Percentiles rank a stretch among this genome's conserved stretches.
phyloP scores from a whole-genome alignment of 805 yeast species.

The Tetrapisispora fleetii region DNA sequence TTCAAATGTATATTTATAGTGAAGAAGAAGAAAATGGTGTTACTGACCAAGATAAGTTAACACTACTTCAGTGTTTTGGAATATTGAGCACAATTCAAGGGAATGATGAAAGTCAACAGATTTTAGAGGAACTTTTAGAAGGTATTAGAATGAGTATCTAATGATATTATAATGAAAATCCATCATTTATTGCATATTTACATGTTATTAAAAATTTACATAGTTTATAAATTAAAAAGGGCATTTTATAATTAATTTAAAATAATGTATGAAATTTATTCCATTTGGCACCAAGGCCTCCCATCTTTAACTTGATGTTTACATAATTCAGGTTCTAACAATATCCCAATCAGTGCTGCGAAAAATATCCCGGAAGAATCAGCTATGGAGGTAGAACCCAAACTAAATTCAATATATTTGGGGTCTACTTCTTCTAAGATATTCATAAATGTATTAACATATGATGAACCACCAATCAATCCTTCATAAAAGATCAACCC shows the following conservation, averaged over 20 bases:
- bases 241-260: background rate
- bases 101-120: constrained; percentile 44
- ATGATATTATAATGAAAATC: background rate
- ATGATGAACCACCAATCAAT: constrained; percentile 79
- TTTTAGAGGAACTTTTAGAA: constrained; percentile 44
- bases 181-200: background rate
- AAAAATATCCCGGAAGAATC: constrained; percentile 77
- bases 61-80: constrained; percentile 54
- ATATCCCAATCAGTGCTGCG: constrained; percentile 68
- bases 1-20: constrained; percentile 26
- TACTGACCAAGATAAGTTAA: constrained; percentile 34
- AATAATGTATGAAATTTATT: constrained; percentile 11
- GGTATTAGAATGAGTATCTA: constrained; percentile 30
- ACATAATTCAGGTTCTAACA: constrained; percentile 69
- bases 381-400: constrained; percentile 77
- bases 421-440: constrained; percentile 51
- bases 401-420: constrained; percentile 52
- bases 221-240: background rate
- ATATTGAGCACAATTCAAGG: constrained; percentile 44
- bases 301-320: constrained; percentile 59
- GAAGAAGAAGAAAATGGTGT: constrained; percentile 33
- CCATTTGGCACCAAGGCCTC: constrained; percentile 65
- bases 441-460: constrained; percentile 76
- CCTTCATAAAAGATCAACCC: constrained; percentile 75
- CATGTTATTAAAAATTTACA: background rate